Base-by-base conservation (phyloP, 2,329 filamentous ascomycete species). In the Cladophialophora carrionii region DNA sequence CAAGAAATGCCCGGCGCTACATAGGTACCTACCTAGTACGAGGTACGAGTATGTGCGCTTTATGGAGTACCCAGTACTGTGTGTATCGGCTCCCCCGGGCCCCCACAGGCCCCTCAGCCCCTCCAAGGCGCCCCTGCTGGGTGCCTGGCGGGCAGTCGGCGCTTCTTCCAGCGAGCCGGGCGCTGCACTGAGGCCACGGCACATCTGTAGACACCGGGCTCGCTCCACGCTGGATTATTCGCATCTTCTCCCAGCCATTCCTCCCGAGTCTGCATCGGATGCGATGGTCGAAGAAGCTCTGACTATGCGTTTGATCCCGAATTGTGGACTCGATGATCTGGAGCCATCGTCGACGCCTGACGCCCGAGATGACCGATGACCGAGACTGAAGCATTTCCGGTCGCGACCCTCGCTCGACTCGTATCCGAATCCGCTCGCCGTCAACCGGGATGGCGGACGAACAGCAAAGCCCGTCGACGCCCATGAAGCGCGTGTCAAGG, bases 401-500 rank as follows among this genome's bases (percentile, higher is more conserved):
- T 26, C 14, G 20, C 48, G 48, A 26, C 24, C 48, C 48, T 26
- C 41, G 26, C 41, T 14, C 48, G 9, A 24, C 52, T 54, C 26
- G 26, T 34, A 34, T 54, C 52, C 52, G 52, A 54, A 54, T 20
- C 29, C 52, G 20, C 26, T 54, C 57, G 41, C 26, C 46, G 29
- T 7, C 24, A 60, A 32, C 46, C 46, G 20, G 29, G 20, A 60
- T 60, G 57, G 57, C 57, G 22, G 57, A 60, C 48, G 48, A 60
- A n/a, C 57, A 59, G 9, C 64, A 67, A 46, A 70, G 66, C 52
- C 63, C 66, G 51, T 22, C 66, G 37, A 58, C 68, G 52, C 62
- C 70, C 37, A 76, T 77, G 73, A 81, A 81, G 72, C 78, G 79
- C 64, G 79, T 81, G 6, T 81, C 79, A 17, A 75, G 80, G 66